Evolutionary conservation across 2,329 filamentous ascomycete genomes (phyloP), one percentile per base, ranked within the genome.

Genomic region (Xylaria sp.): DNA sequence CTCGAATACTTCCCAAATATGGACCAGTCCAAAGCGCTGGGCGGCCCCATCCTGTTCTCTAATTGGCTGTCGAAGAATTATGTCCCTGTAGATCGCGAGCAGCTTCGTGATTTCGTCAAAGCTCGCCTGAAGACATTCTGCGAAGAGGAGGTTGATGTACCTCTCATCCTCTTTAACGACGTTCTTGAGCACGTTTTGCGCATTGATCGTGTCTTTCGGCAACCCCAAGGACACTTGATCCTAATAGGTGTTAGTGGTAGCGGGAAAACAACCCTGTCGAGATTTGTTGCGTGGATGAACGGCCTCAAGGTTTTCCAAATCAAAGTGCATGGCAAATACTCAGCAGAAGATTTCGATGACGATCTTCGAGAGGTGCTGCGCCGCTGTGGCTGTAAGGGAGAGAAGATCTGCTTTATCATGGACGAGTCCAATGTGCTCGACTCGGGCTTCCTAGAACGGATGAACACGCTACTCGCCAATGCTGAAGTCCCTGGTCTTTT

Each of bases 401-500:
- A 99, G 77, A 98, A 98, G 83, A 96, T 99, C 51, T 99, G 96
- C 80, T 99, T 99, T 83, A 97, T 99, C 81, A 98, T 99, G 94
- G 95, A 99, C 75, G 95, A 99, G 80, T 91, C 94, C 9, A 99
- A 99, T 72, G 95, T 99, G 37, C 85, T 99, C 28, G 95, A 99
- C 77, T 99, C 95, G 45, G 95, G 95, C 57, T 99, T 99, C 88
- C 79, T 99, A 58, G 95, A 99, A 78, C 90, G 96, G 72, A 99
- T 99, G 95, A 99, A 99, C 76, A 99, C 95, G 0, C 81, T 99
- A 53, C 88, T 99, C 64, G 96, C 95, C 72, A 99, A 99, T 75
- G 95, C 96, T n/a, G 96, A 99, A 79, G 95, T 99, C 11, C 95
- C 95, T 17, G 95, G 95, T 80, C 87, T 99, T 3, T 99, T 99